Evolutionary conservation across 257 asterid species (phyloP), one percentile per base, ranked within the genome.

Genomic region (Coffea eugenioides): DNA sequence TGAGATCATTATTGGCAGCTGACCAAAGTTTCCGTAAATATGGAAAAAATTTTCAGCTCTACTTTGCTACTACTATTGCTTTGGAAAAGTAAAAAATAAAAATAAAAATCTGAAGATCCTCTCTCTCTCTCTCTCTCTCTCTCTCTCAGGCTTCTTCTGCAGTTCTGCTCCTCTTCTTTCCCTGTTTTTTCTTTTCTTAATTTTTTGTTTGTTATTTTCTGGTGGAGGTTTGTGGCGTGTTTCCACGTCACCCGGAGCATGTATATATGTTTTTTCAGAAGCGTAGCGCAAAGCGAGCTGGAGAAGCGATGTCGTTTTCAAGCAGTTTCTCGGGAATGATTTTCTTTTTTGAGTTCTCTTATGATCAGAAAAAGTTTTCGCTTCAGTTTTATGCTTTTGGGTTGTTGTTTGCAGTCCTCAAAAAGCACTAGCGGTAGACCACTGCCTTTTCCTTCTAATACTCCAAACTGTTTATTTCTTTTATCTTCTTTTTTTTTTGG

Each of bases 391-490:
- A 71, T 72, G 68, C 77, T 75, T 80, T 83, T 34, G 61, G 43
- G 43, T 39, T 39, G 76, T 82, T 82, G 82, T 48, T 84, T 54
- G 59, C 77, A 77, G 78, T 85, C 85, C 87, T 80, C 80, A 79
- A 78, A 85, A 88, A 81, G 78, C 85, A 86, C 82, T 76, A 76
- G 74, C 71, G 82, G 89, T 88, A 90, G 91, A 86, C 92, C 94
- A 80, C 80, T 39, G 12, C 72, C n/a, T 73, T 73, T 67, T 56
- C 16, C 73, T 43, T 23, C 39, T 4, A 39, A 75, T 10, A 39
- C 43, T 39, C 43, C 43, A 59, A 74, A 36, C 12, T 62, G 36
- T 1, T 62, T n/a, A 10, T 62, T 62, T 62, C 25, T 0, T 57
- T 20, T 12, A 51, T 48, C 51, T 6, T 46, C 5, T 48, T 43